These are phyloP conservation scores for Annulohypoxylon bovei DNA, from an alignment of 495 filamentous ascomycete species.

Conservation along the genomic window DNA sequence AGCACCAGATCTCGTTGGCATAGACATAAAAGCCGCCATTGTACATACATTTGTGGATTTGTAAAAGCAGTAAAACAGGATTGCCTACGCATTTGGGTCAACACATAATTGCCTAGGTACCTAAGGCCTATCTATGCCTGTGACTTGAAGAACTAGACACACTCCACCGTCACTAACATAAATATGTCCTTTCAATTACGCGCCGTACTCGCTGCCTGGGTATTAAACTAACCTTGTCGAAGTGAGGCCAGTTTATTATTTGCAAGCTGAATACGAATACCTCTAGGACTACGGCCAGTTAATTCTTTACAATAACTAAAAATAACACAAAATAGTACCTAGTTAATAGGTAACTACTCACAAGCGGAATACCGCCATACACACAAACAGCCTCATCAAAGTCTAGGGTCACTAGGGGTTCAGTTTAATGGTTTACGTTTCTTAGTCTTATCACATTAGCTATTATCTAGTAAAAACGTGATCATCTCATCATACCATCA, in stretches of 20 bases:
- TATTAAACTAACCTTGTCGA: not conserved
- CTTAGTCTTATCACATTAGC: not conserved
- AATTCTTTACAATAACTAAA: no score
- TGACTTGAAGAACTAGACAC: not conserved
- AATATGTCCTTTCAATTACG: not conserved
- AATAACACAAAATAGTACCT: no score
- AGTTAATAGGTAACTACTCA: no score
- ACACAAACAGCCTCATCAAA: no score
- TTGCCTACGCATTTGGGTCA: not conserved
- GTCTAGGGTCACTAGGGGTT: not conserved
- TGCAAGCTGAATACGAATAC: no score
- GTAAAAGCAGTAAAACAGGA: not conserved
- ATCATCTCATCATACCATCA: not conserved
- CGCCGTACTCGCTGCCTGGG: not conserved
- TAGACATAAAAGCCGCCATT: not conserved
- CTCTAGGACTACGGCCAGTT: no score
- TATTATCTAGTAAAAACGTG: not conserved
- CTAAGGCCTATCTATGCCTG: no score
- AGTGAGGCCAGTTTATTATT: not conserved
- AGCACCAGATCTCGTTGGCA: constrained; percentile 45
- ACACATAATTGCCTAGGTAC: no score
- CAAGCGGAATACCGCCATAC: not conserved
- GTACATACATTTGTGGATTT: not conserved
- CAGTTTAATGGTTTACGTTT: not conserved
- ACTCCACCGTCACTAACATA: not conserved